Conservation (phyloP, 208 protist genomes). For the Trypanosoma avium region DNA sequence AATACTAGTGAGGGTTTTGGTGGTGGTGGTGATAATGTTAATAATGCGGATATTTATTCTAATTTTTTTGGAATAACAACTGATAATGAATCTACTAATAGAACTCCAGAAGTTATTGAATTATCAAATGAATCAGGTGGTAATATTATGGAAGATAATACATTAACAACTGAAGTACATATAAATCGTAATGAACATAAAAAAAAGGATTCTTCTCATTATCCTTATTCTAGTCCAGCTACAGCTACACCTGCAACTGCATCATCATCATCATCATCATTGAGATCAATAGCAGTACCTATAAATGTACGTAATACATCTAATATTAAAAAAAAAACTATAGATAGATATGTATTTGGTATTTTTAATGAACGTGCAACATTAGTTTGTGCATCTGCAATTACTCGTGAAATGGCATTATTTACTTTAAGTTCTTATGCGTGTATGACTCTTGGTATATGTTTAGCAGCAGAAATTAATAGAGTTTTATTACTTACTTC, state of each 20-base stretch:
- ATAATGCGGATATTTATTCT: neutral
- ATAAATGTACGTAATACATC: neutral
- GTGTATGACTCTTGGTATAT: slow-evolving; percentile 5
- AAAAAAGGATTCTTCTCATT: no score
- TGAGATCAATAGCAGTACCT: neutral
- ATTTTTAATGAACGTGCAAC: slow-evolving; percentile 18
- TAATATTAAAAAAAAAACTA: neutral
- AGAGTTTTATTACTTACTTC: slow-evolving; percentile 1
- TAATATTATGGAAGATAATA: neutral
- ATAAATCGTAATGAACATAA: neutral
- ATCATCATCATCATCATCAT: no score
- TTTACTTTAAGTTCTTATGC: slow-evolving; percentile 1
- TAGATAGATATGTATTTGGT: slow-evolving; percentile 22
- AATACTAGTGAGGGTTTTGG: neutral
- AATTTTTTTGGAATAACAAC: neutral
- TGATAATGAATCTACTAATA: neutral
- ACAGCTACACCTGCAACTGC: no score
- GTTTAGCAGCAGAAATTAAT: neutral
- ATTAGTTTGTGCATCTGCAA: slow-evolving; percentile 1
- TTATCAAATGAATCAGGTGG: neutral
- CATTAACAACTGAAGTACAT: neutral
- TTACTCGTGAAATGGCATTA: slow-evolving; percentile 12
- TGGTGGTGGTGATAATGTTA: neutral
- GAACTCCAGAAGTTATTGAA: neutral
- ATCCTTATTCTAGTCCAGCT: no score